Conservation (phyloP, 805 yeast genomes). For the Hanseniaspora osmophila region DNA sequence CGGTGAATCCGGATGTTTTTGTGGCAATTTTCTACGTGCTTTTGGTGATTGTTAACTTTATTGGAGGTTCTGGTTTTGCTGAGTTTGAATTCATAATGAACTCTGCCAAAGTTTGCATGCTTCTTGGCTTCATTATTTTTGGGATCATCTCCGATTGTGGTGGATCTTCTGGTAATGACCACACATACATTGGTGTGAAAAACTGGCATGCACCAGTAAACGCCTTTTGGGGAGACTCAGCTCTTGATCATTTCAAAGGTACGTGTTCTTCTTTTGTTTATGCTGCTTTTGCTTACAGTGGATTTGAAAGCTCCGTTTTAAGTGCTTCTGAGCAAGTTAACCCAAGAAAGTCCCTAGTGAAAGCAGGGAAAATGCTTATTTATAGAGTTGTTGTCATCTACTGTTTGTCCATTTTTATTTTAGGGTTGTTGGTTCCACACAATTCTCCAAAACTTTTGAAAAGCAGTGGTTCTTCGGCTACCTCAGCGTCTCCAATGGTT, state of each 20-base stretch:
- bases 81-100: constrained; percentile 42
- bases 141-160: constrained; percentile 37
- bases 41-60: constrained; percentile 34
- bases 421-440: constrained; percentile 45
- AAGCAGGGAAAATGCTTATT: constrained; percentile 38
- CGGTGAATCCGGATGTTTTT: constrained; percentile 45
- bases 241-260: constrained; percentile 41
- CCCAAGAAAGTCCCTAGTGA: constrained; percentile 36
- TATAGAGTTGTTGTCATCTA: constrained; percentile 43
- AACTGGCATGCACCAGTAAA: constrained; percentile 39
- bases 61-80: constrained; percentile 43
- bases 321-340: constrained; percentile 33
- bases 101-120: constrained; percentile 33
- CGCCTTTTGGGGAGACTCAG: constrained; percentile 25
- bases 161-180: constrained; percentile 34
- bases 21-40: constrained; percentile 38
- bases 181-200: constrained; percentile 29
- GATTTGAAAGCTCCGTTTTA: constrained; percentile 41
- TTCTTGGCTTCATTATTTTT: constrained; percentile 33
- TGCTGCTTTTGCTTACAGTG: constrained; percentile 48
- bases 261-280: constrained; percentile 37
- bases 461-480: constrained; percentile 38
- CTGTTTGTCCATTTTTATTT: constrained; percentile 34
- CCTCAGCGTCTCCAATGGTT: constrained; percentile 54
- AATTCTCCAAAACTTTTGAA: constrained; percentile 30